Evolutionary conservation across 163 green algal genomes (phyloP).

Genomic region (Scenedesmus sp.): DNA sequence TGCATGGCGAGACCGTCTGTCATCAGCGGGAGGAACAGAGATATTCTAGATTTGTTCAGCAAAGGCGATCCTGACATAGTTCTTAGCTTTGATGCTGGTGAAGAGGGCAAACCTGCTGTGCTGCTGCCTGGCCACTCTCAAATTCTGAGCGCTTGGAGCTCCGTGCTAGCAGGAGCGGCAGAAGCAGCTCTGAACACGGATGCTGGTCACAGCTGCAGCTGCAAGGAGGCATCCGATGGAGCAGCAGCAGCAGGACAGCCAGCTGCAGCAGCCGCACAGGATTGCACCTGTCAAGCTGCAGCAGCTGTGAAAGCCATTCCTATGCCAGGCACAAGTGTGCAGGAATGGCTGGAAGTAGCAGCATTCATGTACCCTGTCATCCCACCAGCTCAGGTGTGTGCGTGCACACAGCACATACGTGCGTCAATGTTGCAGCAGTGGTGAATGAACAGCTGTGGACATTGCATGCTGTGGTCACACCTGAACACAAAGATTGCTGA

Average conservation of each 20-base stretch:
- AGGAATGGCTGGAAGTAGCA: constrained; percentile 10
- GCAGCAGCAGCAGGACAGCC: not conserved
- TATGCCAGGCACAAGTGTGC: constrained; percentile 5
- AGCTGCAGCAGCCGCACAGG: not conserved
- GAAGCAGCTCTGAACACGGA: not conserved
- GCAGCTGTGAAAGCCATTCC: not conserved
- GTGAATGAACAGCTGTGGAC: not conserved
- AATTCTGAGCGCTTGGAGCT: not conserved
- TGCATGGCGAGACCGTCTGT: constrained; percentile 9
- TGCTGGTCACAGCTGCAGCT: not conserved
- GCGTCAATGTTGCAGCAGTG: not conserved
- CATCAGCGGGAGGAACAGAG: not conserved
- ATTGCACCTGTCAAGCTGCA: not conserved
- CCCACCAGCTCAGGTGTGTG: not conserved
- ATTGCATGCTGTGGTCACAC: no score
- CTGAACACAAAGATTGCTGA: no score
- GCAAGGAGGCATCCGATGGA: not conserved
- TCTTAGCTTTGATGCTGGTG: not conserved
- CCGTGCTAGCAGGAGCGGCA: not conserved
- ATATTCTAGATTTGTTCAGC: not conserved
- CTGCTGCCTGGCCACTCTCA: not conserved
- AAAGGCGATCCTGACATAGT: not conserved
- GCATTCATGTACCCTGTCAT: constrained; percentile 26
- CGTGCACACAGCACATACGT: not conserved
- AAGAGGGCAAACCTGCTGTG: not conserved